These are phyloP conservation scores for Cordyceps farinosa DNA, from an alignment of 2,329 filamentous ascomycete species.

Conservation along the genomic window DNA sequence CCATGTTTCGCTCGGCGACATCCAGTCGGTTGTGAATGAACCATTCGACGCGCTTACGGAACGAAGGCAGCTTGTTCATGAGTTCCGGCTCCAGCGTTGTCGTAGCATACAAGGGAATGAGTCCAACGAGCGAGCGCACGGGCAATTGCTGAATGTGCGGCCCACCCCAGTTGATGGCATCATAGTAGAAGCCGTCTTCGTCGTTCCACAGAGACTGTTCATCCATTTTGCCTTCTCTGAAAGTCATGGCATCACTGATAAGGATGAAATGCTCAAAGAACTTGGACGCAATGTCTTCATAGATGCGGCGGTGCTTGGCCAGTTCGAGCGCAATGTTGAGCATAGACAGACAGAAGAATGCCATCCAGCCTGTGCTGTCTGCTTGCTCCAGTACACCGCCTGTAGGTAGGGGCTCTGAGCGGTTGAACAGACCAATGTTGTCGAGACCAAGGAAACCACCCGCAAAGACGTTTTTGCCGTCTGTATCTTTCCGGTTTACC, in stretches of 20 bases:
- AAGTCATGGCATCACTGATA: slow-evolving; percentile 96
- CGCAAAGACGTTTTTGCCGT: slow-evolving; percentile 96
- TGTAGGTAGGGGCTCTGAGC: slow-evolving; percentile 89
- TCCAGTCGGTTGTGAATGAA: slow-evolving; percentile 86
- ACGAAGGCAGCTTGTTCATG: slow-evolving; percentile 84
- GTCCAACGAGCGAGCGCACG: slow-evolving; percentile 83
- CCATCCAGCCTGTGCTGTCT: slow-evolving; percentile 98
- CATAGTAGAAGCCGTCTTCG: slow-evolving; percentile 95
- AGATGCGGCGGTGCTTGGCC: slow-evolving; percentile 89
- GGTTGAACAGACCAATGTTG: slow-evolving; percentile 97
- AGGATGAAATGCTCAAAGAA: slow-evolving; percentile 99
- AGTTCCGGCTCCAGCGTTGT: slow-evolving; percentile 90
- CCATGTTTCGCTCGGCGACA: slow-evolving; percentile 88
- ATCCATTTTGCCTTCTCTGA: slow-evolving; percentile 63
- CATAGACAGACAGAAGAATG: slow-evolving; percentile 95
- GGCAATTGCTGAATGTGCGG: slow-evolving; percentile 91
- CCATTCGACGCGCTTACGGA: slow-evolving; percentile 92
- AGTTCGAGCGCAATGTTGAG: slow-evolving; percentile 93
- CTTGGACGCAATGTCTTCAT: slow-evolving; percentile 95
- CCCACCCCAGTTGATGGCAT: slow-evolving; percentile 93
- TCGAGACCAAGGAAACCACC: slow-evolving; percentile 93
- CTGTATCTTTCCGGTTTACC: slow-evolving; percentile 93
- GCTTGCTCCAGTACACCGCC: slow-evolving; percentile 93
- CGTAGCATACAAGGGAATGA: slow-evolving; percentile 91
- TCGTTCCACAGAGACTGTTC: slow-evolving; percentile 94